These are phyloP conservation scores for Fomitopsis pinicola DNA, from an alignment of 1,284 basidiomycete genomes.

Conservation along the genomic window DNA sequence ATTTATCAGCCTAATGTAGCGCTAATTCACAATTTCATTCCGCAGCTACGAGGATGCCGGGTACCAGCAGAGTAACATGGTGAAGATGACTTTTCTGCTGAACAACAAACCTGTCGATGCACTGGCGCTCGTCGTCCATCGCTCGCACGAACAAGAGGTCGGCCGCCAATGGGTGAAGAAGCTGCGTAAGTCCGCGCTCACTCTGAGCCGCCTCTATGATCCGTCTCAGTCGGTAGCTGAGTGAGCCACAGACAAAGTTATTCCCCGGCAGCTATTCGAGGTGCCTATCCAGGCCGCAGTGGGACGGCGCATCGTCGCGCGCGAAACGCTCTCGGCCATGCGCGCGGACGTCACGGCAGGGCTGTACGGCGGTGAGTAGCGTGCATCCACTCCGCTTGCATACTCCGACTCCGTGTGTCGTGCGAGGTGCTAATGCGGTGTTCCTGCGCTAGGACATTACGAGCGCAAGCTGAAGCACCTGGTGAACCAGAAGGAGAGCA, in stretches of 20 bases:
- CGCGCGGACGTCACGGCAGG: constrained; percentile 96
- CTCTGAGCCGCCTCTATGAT: neutral
- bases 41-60: constrained; percentile 87
- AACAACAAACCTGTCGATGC: constrained; percentile 89
- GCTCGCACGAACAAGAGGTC: constrained; percentile 63
- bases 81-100: constrained; percentile 87
- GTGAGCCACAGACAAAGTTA: constrained; percentile 66
- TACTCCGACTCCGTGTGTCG: neutral
- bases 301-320: constrained; percentile 83
- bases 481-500: constrained; percentile 90
- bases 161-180: constrained; percentile 86
- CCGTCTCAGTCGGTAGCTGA: neutral
- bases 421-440: constrained; percentile 7
- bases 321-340: constrained; percentile 85
- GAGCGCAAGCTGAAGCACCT: constrained; percentile 92
- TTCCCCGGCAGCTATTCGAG: constrained; percentile 92
- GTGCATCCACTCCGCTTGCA: neutral
- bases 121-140: constrained; percentile 86
- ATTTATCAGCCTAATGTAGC: neutral
- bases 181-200: constrained; percentile 57
- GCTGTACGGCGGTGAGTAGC: constrained; percentile 74
- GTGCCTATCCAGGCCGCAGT: constrained; percentile 88
- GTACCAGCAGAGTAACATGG: constrained; percentile 75
- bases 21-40: constrained; percentile 4
- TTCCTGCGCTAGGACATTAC: constrained; percentile 58